phyloP scores from a whole-genome alignment of 352 stramenopile genomes.

The Phytophthora cryptogea region DNA sequence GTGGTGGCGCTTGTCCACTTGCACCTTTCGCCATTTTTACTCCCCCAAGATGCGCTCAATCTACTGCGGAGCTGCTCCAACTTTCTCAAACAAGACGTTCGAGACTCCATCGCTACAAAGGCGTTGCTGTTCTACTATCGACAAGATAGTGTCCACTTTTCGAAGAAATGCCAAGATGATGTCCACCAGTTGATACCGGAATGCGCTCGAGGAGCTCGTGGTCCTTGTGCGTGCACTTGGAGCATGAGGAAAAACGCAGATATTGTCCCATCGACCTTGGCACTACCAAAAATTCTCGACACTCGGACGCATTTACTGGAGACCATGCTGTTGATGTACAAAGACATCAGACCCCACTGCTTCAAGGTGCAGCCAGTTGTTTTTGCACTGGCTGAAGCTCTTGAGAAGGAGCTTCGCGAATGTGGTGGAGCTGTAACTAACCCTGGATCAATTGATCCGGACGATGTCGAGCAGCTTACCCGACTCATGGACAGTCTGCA shows the following conservation, averaged over 20 bases:
- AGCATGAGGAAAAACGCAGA: neutral
- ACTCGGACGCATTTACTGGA: constrained; percentile 9
- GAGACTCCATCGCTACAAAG: constrained; percentile 5
- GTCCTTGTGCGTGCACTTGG: constrained; percentile 9
- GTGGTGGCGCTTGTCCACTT: constrained; percentile 3
- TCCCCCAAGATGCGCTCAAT: constrained; percentile 1
- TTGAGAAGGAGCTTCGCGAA: neutral
- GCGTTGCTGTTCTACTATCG: constrained; percentile 5
- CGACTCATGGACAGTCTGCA: constrained; percentile 3
- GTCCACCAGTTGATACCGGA: constrained; percentile 6
- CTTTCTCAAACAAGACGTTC: constrained; percentile 3
- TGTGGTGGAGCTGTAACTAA: neutral
- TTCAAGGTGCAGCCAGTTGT: neutral
- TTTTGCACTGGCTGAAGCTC: constrained; percentile 5
- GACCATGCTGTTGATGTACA: constrained; percentile 5
- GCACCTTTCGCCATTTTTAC: neutral
- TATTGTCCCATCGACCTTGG: neutral
- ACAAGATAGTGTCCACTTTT: constrained; percentile 3
- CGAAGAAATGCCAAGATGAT: constrained; percentile 4
- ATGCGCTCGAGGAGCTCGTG: neutral
- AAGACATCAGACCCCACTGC: constrained; percentile 1
- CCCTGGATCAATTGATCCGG: neutral
- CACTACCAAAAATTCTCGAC: neutral
- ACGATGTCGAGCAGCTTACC: neutral
- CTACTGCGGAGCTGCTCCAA: constrained; percentile 5